These are phyloP conservation scores for Capsella bursapastoris DNA, from an alignment of 345 rosid species.

Conservation along the genomic window DNA sequence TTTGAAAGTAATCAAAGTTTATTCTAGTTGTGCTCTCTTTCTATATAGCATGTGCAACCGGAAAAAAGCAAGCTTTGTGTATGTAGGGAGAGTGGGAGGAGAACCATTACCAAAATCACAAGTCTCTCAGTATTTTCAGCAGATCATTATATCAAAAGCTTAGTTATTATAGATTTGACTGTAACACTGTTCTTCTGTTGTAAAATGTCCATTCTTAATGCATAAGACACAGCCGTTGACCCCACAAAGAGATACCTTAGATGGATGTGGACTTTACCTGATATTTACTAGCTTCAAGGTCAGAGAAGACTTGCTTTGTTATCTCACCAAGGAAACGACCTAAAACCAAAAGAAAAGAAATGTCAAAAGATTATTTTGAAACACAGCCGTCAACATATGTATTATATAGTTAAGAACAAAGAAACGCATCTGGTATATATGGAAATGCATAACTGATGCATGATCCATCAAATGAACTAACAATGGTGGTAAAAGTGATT, in stretches of 20 bases:
- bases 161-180: slow-evolving; percentile 5
- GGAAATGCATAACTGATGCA: not conserved
- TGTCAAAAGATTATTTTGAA: not conserved
- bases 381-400: no score
- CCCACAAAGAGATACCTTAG: not conserved
- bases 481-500: slow-evolving; percentile 4
- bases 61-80: not conserved
- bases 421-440: no score
- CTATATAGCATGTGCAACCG: slow-evolving; percentile 24
- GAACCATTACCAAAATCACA: slow-evolving; percentile 11
- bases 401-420: no score
- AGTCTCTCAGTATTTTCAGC: not conserved
- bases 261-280: slow-evolving; percentile 57
- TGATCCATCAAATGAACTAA: not conserved
- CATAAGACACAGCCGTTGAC: slow-evolving; percentile 6
- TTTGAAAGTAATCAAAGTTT: not conserved
- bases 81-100: not conserved
- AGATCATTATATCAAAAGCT: not conserved
- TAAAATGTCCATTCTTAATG: not conserved
- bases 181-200: not conserved
- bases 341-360: slow-evolving; percentile 40
- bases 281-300: slow-evolving; percentile 95
- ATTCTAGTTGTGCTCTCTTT: not conserved
- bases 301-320: slow-evolving; percentile 89
- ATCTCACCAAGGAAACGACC: slow-evolving; percentile 98